These are phyloP conservation scores for Drechslerella dactyloides DNA, from an alignment of 2,329 filamentous ascomycete species.

Conservation along the genomic window DNA sequence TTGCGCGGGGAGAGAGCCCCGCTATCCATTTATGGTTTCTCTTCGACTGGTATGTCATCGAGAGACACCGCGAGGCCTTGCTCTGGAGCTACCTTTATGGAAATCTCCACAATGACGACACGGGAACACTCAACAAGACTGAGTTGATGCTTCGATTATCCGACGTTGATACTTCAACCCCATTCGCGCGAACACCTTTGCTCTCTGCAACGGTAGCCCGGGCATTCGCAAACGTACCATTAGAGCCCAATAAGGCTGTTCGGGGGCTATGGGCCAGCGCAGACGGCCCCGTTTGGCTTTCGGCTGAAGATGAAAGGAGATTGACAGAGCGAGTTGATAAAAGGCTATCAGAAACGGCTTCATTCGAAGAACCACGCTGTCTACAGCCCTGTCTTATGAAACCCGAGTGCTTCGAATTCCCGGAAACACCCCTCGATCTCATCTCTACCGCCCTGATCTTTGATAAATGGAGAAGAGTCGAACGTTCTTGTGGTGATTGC, in stretches of 20 bases:
- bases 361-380: constrained; percentile 20
- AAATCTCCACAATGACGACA: constrained; percentile 20
- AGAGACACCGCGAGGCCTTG: constrained; percentile 31
- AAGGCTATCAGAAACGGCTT: neutral
- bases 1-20: constrained; percentile 41
- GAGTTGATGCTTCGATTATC: neutral
- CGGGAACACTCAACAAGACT: constrained; percentile 11
- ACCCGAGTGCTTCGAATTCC: constrained; percentile 26
- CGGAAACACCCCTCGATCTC: neutral
- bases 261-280: constrained; percentile 28
- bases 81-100: constrained; percentile 38
- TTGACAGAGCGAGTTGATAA: constrained; percentile 22
- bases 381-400: constrained; percentile 27
- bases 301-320: constrained; percentile 26
- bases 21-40: constrained; percentile 42
- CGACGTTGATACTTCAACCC: constrained; percentile 18
- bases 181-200: constrained; percentile 19
- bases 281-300: constrained; percentile 40
- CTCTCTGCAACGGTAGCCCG: neutral
- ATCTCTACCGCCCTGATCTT: constrained; percentile 23
- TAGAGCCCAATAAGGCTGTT: constrained; percentile 28
- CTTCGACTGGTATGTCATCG: constrained; percentile 44
- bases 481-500: constrained; percentile 33
- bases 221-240: constrained; percentile 17
- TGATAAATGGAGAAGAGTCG: constrained; percentile 27